A percentile compares a stretch with the other conserved stretches of the same genome.
Evolutionary conservation across 78 protist genomes (phyloP).

Genomic region (Pigoraptor vietnamica): DNA sequence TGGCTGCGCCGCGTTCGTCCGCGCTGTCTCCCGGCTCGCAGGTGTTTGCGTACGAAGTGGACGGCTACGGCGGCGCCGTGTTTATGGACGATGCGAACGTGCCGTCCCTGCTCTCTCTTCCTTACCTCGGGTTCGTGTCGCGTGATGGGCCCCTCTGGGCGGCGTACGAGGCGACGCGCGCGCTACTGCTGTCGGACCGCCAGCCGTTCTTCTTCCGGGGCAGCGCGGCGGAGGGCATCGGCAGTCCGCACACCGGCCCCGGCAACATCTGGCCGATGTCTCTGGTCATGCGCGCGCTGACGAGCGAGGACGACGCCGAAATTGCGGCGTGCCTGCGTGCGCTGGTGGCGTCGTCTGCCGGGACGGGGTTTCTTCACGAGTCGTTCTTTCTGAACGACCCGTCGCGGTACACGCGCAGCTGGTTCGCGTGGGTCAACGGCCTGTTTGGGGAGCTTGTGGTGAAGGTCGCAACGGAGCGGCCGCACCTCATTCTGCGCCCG

Average conservation of each 20-base stretch:
- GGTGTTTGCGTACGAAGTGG: conserved; percentile 44
- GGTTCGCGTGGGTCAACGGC: conserved; percentile 63
- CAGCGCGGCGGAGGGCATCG: conserved; percentile 26
- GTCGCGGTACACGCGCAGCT: conserved; percentile 25
- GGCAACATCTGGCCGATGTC: conserved; percentile 51
- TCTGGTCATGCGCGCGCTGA: conserved; percentile 33
- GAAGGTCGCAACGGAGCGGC: not conserved
- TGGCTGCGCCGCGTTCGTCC: too few species aligned
- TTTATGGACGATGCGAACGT: conserved; percentile 56
- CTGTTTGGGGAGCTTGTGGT: conserved; percentile 44
- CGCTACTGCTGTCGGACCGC: not conserved
- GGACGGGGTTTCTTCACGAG: conserved; percentile 43
- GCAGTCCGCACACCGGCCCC: conserved; percentile 45
- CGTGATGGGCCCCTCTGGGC: not conserved
- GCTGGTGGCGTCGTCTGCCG: not conserved
- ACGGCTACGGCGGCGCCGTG: conserved; percentile 35
- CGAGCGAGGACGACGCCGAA: conserved; percentile 20
- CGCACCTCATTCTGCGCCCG: not conserved
- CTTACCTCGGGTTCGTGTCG: conserved; percentile 30
- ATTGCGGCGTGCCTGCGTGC: not conserved
- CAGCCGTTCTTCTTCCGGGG: conserved; percentile 50
- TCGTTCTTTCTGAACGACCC: conserved; percentile 23
- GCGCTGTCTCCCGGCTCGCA: not conserved
- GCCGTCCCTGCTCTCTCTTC: conserved; percentile 44
- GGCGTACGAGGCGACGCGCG: conserved; percentile 9